These are phyloP conservation scores for Aspergillus pseudoterreus DNA, from an alignment of 2,329 filamentous ascomycete genomes.

Conservation along the genomic window DNA sequence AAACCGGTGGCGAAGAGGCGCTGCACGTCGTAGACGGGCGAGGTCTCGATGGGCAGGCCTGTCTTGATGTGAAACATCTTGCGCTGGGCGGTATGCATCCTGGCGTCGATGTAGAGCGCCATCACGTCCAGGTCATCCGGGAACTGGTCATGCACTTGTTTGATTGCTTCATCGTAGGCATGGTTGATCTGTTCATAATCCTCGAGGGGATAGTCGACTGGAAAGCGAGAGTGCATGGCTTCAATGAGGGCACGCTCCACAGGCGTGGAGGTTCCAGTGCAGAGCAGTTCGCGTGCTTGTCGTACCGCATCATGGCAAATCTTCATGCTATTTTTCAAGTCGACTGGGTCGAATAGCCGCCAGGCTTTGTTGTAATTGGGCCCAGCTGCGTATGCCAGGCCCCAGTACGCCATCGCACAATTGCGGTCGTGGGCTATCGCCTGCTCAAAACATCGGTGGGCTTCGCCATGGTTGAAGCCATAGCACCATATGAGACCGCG, in stretches of 20 bases:
- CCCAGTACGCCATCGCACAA: conserved; percentile 35
- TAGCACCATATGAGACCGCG: conserved; percentile 38
- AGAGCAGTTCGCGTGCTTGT: conserved; percentile 38
- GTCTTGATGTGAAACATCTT: conserved; percentile 57
- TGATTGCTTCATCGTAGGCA: conserved; percentile 60
- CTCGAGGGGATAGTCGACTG: conserved; percentile 43
- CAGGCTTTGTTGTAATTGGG: conserved; percentile 78
- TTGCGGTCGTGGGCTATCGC: conserved; percentile 23
- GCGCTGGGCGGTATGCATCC: conserved; percentile 65
- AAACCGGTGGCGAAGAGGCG: conserved; percentile 57
- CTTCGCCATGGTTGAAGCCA: conserved; percentile 35
- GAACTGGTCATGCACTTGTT: conserved; percentile 47
- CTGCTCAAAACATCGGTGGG: conserved; percentile 26
- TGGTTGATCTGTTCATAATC: conserved; percentile 53
- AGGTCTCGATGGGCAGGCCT: conserved; percentile 45
- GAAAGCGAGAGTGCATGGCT: conserved; percentile 48
- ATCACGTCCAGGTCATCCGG: conserved; percentile 58
- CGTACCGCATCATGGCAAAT: conserved; percentile 42
- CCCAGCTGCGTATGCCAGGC: conserved; percentile 58
- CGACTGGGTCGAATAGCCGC: conserved; percentile 62
- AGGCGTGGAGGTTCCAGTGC: conserved; percentile 31
- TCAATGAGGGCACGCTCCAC: conserved; percentile 60
- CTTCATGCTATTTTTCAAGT: conserved; percentile 48
- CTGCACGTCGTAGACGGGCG: conserved; percentile 48
- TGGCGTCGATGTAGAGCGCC: conserved; percentile 58